A percentile compares a stretch with the other conserved stretches of the same genome.
phyloP scores from a whole-genome alignment of 495 filamentous ascomycete genomes.

The Apiosordaria backusii region DNA sequence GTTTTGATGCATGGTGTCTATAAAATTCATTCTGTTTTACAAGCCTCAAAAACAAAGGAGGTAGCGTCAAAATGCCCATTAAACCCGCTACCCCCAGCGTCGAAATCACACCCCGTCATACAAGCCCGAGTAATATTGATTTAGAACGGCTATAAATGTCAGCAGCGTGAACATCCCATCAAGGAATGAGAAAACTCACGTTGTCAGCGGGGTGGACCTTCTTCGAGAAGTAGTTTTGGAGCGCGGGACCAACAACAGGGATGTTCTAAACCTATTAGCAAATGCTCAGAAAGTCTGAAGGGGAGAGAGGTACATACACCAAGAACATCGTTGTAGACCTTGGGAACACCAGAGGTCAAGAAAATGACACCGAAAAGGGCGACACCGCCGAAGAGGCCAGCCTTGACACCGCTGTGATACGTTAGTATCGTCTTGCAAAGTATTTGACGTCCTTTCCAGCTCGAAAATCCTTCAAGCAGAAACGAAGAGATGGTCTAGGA shows the following conservation, averaged over 20 bases:
- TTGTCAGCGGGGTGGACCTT: slow-evolving; percentile 59
- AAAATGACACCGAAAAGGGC: slow-evolving; percentile 56
- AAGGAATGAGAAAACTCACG: slow-evolving; percentile 31
- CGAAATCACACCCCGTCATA: slow-evolving; percentile 9
- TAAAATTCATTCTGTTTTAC: slow-evolving; percentile 8
- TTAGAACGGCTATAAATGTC: slow-evolving; percentile 44
- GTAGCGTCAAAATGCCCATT: slow-evolving; percentile 10
- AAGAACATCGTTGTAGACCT: slow-evolving; percentile 53
- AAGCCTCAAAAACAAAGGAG: slow-evolving; percentile 3
- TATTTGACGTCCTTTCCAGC: not conserved
- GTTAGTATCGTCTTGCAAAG: not conserved
- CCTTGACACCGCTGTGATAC: slow-evolving; percentile 40
- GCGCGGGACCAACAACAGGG: slow-evolving; percentile 42
- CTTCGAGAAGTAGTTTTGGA: slow-evolving; percentile 39
- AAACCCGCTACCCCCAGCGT: slow-evolving; percentile 13
- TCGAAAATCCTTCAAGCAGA: not conserved
- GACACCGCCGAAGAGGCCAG: slow-evolving; percentile 50
- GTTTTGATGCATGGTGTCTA: slow-evolving; percentile 4
- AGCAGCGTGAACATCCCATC: not conserved
- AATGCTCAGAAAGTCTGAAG: not conserved
- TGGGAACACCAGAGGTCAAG: slow-evolving; percentile 58
- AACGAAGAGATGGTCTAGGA: no score
- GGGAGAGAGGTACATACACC: slow-evolving; percentile 23
- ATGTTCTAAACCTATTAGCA: slow-evolving; percentile 45
- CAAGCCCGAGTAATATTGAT: not conserved